These are phyloP conservation scores for Camellia lanceoleosa DNA, from an alignment of 148 eudicot species.

Conservation along the genomic window DNA sequence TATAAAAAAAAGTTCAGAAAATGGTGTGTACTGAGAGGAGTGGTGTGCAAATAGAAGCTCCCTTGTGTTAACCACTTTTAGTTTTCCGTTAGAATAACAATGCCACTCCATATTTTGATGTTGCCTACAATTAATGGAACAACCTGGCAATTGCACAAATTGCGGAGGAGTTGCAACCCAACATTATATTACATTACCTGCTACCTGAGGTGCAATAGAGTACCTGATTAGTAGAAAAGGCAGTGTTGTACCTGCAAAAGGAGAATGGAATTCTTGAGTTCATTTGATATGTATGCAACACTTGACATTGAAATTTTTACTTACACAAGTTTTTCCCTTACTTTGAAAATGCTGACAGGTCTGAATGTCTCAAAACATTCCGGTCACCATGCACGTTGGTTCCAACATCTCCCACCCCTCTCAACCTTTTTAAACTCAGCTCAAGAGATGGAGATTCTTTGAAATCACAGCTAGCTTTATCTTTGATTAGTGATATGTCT, in stretches of 20 bases:
- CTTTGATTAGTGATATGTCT: conserved; percentile 9
- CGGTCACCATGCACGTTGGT: conserved; percentile 6
- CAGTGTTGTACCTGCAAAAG: conserved; percentile 20
- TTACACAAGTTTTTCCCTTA: conserved; percentile 7
- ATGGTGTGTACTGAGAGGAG: too few relatives aligned
- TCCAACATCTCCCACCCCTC: conserved; percentile 5
- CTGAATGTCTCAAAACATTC: conserved; percentile 24
- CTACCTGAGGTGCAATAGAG: neutral
- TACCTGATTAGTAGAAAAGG: conserved; percentile 15
- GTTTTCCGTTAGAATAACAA: neutral
- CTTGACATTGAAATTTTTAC: neutral
- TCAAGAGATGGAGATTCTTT: conserved; percentile 21
- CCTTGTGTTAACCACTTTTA: neutral
- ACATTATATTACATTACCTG: neutral
- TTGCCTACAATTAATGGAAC: neutral
- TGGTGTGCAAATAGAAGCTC: too few relatives aligned
- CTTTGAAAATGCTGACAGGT: conserved; percentile 27
- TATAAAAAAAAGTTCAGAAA: too few relatives aligned
- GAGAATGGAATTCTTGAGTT: neutral
- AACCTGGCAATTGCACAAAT: neutral
- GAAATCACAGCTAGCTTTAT: conserved; percentile 7
- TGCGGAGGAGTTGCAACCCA: conserved; percentile 5
- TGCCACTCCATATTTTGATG: neutral
- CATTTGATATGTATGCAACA: neutral
- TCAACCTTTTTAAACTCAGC: conserved; percentile 15